A percentile compares a stretch with the other conserved stretches of the same genome.
phyloP scores from a whole-genome alignment of 352 stramenopile species.

The Lagenidium sp. region DNA sequence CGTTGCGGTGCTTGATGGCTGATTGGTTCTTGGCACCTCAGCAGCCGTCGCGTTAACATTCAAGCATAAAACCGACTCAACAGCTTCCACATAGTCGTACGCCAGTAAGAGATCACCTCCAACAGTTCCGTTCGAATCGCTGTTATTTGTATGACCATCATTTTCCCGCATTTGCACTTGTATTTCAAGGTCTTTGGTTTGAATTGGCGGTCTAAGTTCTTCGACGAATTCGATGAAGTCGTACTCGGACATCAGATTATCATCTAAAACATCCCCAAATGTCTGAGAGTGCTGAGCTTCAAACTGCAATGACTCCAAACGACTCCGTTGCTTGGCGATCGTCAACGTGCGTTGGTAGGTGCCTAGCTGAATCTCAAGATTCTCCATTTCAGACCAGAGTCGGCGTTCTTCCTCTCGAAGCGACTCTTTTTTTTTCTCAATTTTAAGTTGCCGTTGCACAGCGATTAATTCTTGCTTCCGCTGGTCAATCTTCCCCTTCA shows the following conservation, averaged over 20 bases:
- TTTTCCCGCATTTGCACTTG: constrained; percentile 6
- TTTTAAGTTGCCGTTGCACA: constrained; percentile 36
- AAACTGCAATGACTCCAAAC: constrained; percentile 30
- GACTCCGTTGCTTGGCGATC: constrained; percentile 35
- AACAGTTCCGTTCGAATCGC: neutral
- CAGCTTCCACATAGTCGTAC: constrained; percentile 30
- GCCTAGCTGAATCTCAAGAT: constrained; percentile 24
- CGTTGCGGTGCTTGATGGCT: no score
- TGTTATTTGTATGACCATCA: neutral
- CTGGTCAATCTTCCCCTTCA: constrained; percentile 29
- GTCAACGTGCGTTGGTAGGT: constrained; percentile 28
- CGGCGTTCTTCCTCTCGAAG: constrained; percentile 29
- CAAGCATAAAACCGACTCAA: no score
- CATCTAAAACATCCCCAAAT: no score
- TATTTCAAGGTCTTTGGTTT: constrained; percentile 12
- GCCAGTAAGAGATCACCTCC: constrained; percentile 16
- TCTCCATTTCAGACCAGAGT: constrained; percentile 40
- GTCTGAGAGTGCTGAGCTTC: constrained; percentile 28
- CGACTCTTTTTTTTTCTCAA: constrained; percentile 39
- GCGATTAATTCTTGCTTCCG: constrained; percentile 29
- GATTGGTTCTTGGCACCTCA: no score
- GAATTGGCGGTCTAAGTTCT: constrained; percentile 1
- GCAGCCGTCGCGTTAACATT: no score
- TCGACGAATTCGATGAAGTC: constrained; percentile 18
- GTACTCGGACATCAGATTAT: constrained; percentile 12